Conservation (phyloP, 306 rosid genomes). For the Lupinus albus region DNA sequence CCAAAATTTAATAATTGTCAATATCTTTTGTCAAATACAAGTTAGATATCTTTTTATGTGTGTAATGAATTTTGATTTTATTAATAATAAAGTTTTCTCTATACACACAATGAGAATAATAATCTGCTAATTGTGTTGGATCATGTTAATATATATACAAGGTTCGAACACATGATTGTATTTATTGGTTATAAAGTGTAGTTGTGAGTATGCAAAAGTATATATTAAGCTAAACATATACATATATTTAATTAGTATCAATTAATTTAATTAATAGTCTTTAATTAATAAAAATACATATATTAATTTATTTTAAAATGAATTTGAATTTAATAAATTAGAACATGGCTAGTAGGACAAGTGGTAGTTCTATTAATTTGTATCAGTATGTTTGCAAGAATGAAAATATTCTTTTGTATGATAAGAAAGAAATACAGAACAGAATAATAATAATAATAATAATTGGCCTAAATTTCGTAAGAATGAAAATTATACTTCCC, state of each 20-base stretch:
- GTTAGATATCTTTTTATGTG: too few species aligned
- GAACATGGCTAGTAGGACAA: not conserved
- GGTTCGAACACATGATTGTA: not conserved
- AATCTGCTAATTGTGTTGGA: too few species aligned
- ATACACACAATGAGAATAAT: too few species aligned
- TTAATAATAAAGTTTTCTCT: too few species aligned
- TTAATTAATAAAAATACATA: too few species aligned
- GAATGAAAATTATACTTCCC: conserved; percentile 3
- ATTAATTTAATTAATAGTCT: too few species aligned
- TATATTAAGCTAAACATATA: not conserved
- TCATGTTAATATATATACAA: not conserved
- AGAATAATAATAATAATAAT: not conserved
- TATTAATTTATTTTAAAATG: not conserved
- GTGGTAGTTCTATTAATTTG: not conserved
- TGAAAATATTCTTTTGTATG: not conserved
- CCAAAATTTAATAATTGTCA: not conserved
- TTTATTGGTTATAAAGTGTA: too few species aligned
- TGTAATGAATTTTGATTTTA: too few species aligned
- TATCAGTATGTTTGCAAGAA: not conserved
- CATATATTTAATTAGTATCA: not conserved
- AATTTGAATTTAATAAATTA: not conserved
- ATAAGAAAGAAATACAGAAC: not conserved
- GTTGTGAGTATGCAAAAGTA: not conserved
- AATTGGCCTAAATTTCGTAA: not conserved
- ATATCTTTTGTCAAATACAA: not conserved